Base-by-base conservation (phyloP, 1,284 basidiomycete species). In the Anthracocystis panici-leucophaei region DNA sequence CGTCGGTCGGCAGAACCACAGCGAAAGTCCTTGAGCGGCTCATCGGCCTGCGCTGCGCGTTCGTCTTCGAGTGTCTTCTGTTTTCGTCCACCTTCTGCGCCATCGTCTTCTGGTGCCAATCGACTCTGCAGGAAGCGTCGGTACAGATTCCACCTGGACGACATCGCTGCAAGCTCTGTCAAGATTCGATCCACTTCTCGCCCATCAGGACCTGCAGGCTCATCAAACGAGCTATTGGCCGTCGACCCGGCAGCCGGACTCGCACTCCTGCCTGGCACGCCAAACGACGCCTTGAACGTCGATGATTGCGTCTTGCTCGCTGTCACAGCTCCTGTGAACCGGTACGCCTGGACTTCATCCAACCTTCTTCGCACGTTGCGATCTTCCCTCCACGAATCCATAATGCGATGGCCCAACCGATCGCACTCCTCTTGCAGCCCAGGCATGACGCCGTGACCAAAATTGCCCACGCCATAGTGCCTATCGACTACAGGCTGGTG, bases 401-500 rank as follows among this genome's bases (percentile, higher is more conserved):
- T 87, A 3, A 97, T 88, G 44, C 89, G 89, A 71, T 90, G 89
- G 0, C 94, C 91, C 7, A 95, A 91, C 23, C 91, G 88, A 85
- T 97, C 95, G 75, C 93, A 93, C 85, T 98, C 95, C 59, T 90
- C 89, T 40, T 97, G 86, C 6, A 99, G 87, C 42, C 91, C 89
- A 16, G 89, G 88, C 3, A 95, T 90, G 16, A 99, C 85, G 10
- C 82, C 82, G 14, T 73, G 72, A 0, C 73, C 67, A 53, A 85
- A 85, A 21, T 79, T 62, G 3, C 81, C 71, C 1, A 49, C 44
- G 1, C 80, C 97, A 81, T 99, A 99, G 85, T 99, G 97, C 86
- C 96, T 96, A 85, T 98, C 95, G 0, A 99, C 96, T 1, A 99
- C 91, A 1, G 95, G 93, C 81, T 97, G 95, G 84, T 99, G 97